These are phyloP conservation scores for Diaporthe vexans DNA, from an alignment of 2,329 filamentous ascomycete genomes.

Conservation along the genomic window DNA sequence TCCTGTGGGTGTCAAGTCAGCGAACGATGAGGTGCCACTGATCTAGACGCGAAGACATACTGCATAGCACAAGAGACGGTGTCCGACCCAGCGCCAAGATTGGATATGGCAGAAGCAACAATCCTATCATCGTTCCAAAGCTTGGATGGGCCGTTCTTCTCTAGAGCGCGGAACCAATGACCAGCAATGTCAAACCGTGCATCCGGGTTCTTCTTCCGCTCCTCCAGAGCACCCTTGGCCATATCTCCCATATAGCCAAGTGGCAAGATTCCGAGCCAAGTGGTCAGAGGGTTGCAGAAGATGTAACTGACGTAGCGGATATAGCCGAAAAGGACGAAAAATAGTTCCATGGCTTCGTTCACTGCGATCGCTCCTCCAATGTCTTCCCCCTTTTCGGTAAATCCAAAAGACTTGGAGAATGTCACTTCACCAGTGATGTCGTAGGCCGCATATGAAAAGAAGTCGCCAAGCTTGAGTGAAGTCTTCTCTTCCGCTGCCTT, in stretches of 20 bases:
- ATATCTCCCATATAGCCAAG: conserved; percentile 48
- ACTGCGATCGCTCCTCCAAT: conserved; percentile 49
- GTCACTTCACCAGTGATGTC: conserved; percentile 51
- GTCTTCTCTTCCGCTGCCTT: conserved; percentile 36
- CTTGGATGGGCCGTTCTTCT: neutral
- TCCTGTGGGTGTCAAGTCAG: conserved; percentile 1
- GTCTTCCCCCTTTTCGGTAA: conserved; percentile 47
- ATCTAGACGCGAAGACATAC: neutral
- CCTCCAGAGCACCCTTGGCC: conserved; percentile 43
- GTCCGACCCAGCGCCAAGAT: conserved; percentile 26
- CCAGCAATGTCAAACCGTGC: conserved; percentile 46
- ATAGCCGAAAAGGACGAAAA: conserved; percentile 44
- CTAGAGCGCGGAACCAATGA: conserved; percentile 46
- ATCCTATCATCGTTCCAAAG: conserved; percentile 14
- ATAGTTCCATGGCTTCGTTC: conserved; percentile 42
- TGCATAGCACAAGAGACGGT: conserved; percentile 44
- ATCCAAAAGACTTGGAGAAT: conserved; percentile 49
- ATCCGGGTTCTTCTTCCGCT: conserved; percentile 45
- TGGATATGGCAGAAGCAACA: conserved; percentile 24
- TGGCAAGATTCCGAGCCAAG: conserved; percentile 47
- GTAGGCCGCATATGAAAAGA: conserved; percentile 47
- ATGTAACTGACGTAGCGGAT: conserved; percentile 46
- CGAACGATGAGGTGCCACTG: neutral
- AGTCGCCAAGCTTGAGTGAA: conserved; percentile 44
- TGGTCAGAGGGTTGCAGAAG: conserved; percentile 49